phyloP scores from a whole-genome alignment of 352 stramenopile genomes.

The Saprolegnia parasitica region DNA sequence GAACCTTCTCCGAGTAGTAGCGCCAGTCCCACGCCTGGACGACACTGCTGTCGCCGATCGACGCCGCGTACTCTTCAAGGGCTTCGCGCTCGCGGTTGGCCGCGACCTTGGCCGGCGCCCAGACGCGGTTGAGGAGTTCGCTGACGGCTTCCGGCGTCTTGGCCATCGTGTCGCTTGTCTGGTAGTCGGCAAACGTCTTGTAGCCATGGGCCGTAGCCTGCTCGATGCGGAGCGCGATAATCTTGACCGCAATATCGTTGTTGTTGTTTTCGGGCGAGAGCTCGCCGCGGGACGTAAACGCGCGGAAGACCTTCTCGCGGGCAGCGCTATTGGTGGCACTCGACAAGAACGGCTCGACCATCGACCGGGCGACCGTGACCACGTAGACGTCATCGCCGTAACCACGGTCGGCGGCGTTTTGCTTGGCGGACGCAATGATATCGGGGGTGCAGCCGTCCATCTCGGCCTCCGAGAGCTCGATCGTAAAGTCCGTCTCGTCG shows the following conservation, averaged over 20 bases:
- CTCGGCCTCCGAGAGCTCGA: constrained; percentile 47
- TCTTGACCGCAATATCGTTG: constrained; percentile 45
- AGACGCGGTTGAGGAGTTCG: constrained; percentile 39
- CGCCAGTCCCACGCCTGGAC: constrained; percentile 66
- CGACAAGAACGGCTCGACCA: constrained; percentile 63
- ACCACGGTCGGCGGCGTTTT: constrained; percentile 45
- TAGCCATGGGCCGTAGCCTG: constrained; percentile 47
- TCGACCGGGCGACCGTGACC: constrained; percentile 50
- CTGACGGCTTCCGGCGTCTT: constrained; percentile 51
- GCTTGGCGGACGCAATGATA: constrained; percentile 45
- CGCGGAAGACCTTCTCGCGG: constrained; percentile 45
- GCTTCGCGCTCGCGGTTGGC: constrained; percentile 44
- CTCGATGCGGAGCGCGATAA: constrained; percentile 50
- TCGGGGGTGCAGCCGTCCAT: constrained; percentile 48
- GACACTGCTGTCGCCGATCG: constrained; percentile 38
- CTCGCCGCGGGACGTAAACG: constrained; percentile 47
- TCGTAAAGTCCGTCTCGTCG: constrained; percentile 53
- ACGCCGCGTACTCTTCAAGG: constrained; percentile 46
- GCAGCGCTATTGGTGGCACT: constrained; percentile 43
- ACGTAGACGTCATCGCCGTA: constrained; percentile 38
- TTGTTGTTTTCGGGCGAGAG: constrained; percentile 45
- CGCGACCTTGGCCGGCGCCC: constrained; percentile 38
- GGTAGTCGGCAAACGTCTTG: constrained; percentile 53
- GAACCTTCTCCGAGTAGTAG: constrained; percentile 61
- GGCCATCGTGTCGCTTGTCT: constrained; percentile 60